Conservation (phyloP, 1,284 basidiomycete genomes). For the Malassezia japonica region DNA sequence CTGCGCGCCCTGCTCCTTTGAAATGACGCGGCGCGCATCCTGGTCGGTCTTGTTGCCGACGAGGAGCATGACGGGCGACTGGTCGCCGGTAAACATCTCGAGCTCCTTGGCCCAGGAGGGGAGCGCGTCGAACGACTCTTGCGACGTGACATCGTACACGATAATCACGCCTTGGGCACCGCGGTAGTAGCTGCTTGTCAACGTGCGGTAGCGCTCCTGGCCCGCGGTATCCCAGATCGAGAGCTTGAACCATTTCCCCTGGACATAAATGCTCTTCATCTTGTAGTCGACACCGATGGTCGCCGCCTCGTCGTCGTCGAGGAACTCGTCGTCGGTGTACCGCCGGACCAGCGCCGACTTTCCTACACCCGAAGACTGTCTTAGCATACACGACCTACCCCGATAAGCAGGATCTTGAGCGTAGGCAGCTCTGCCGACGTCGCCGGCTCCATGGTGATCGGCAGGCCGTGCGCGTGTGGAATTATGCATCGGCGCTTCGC, state of each 20-base stretch:
- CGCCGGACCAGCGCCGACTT: conserved; percentile 73
- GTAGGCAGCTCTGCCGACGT: conserved; percentile 36
- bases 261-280: conserved; percentile 52
- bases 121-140: conserved; percentile 82
- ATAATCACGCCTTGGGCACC: conserved; percentile 89
- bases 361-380: conserved; percentile 72
- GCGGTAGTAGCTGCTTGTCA: conserved; percentile 83
- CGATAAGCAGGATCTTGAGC: conserved; percentile 55
- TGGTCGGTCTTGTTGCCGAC: conserved; percentile 89
- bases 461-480: conserved; percentile 1
- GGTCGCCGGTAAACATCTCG: conserved; percentile 67
- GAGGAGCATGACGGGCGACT: conserved; percentile 81
- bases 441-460: conserved; percentile 10
- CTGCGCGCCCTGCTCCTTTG: conserved; percentile 64
- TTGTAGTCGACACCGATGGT: conserved; percentile 66
- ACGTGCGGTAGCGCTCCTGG: conserved; percentile 58
- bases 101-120: conserved; percentile 88
- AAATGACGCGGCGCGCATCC: conserved; percentile 78
- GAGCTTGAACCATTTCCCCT: conserved; percentile 54
- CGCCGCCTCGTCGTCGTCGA: conserved; percentile 83
- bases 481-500: not conserved
- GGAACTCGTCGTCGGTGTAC: conserved; percentile 92
- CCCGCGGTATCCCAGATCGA: conserved; percentile 53
- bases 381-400: conserved; percentile 40
- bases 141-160: conserved; percentile 85